Percentiles rank a stretch among this genome's conserved stretches.
Conservation (phyloP, 2,329 filamentous ascomycete species). For the Xylogone sp. region DNA sequence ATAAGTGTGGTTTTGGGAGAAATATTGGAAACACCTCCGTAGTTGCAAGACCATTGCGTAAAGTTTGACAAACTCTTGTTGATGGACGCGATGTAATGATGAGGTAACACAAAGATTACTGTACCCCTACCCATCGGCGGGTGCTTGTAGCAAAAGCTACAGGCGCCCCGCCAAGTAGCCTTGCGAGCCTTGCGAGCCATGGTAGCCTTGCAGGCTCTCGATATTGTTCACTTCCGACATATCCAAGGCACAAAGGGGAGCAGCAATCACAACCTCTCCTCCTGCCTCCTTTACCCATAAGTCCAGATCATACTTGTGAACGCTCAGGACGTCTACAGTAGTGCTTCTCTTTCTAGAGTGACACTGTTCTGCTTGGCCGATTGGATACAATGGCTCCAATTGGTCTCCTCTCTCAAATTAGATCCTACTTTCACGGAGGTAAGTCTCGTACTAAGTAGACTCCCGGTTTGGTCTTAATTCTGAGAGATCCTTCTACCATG, state of each 20-base stretch:
- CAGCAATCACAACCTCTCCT: not conserved
- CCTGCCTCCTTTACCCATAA: not conserved
- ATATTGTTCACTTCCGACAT: not conserved
- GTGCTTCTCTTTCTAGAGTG: not conserved
- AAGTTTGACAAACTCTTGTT: no score
- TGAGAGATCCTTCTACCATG: no score
- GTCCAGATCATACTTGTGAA: not conserved
- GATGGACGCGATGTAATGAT: no score
- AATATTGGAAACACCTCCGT: no score
- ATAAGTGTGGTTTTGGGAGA: no score
- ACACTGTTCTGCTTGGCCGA: no score
- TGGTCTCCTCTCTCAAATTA: conserved; percentile 19
- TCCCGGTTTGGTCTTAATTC: no score
- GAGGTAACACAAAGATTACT: no score
- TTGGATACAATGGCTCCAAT: conserved; percentile 20
- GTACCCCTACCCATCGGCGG: no score
- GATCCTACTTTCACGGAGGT: conserved; percentile 18
- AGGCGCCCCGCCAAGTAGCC: not conserved
- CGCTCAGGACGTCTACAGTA: not conserved
- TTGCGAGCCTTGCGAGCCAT: not conserved
- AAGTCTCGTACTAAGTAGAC: conserved; percentile 4
- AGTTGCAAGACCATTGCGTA: no score
- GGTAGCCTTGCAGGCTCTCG: not conserved
- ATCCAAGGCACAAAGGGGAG: not conserved
- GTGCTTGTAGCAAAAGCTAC: no score